These are phyloP conservation scores for Dendrocalamus latiflorus DNA, from an alignment of 202 grass and related monocot genomes.

Conservation along the genomic window DNA sequence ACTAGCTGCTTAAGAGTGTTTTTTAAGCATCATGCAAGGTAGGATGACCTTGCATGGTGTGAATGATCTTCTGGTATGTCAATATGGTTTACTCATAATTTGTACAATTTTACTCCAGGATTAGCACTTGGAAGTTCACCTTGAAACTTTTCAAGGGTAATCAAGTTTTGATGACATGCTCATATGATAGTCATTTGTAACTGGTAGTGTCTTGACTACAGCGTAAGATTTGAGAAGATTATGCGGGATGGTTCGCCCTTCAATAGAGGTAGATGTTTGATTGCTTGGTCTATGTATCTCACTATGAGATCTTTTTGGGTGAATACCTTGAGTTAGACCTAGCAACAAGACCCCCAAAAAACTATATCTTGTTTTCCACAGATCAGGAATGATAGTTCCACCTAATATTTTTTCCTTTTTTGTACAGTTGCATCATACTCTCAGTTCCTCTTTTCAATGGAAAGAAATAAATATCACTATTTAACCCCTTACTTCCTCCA, in stretches of 20 bases:
- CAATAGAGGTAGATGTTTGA: neutral
- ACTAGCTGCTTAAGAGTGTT: neutral
- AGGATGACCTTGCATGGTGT: neutral
- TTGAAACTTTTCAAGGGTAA: neutral
- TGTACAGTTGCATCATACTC: neutral
- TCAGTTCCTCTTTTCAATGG: neutral
- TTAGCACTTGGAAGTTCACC: conserved; percentile 2
- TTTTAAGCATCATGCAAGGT: too few species aligned
- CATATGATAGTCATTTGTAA: neutral
- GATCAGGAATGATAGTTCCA: neutral
- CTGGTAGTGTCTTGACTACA: neutral
- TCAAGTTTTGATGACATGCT: neutral
- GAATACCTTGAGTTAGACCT: neutral
- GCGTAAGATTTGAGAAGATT: neutral
- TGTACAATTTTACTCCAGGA: neutral
- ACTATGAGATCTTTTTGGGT: neutral
- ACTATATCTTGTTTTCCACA: too few species aligned
- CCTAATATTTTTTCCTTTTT: neutral
- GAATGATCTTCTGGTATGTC: neutral
- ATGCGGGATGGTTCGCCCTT: neutral
- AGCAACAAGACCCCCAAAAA: neutral
- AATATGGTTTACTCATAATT: too few species aligned
- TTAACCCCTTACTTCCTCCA: neutral
- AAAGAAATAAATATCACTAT: neutral
- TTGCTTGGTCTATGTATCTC: neutral